Evolutionary conservation across 306 rosid species (phyloP), one percentile per base, ranked within the genome.

Genomic region (Castanea mollissima): DNA sequence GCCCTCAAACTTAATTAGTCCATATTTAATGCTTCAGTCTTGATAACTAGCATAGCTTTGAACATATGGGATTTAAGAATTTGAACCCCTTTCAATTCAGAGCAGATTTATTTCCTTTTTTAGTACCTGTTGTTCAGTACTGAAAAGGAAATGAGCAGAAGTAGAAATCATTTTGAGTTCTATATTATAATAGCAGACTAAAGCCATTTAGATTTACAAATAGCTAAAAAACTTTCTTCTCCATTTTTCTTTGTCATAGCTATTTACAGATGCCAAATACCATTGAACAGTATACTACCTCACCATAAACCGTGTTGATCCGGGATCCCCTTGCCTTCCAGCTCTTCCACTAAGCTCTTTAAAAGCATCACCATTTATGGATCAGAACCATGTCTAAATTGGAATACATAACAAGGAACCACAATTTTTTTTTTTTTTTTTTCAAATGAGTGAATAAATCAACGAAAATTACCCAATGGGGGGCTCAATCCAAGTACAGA

Each of bases 311-410:
- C 99, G 90, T 35, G 99, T 94, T 51, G 99, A 94, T 79, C 99
- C 99, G 60, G 99, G 99, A 82, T 94, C 99, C 75, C 97, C 99
- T 82, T 94, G 99, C 86, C 99, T 88, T 79, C 99, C 99, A 21
- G 99, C 97, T 87, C 99, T 88, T 78, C 99, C 99, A 70, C 99
- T 97, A 77, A 94, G 97, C 99, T 94, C 78, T 78, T 83, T 44
- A 81, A 82, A 85, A 75, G 68, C 6, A 86, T 31, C 60, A 69
- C 32, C 29, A 72, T 63, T 74, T 70, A 62, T 56, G 60, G 55
- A 71, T 67, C 59, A 82, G 38, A 74, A 55, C 69, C 79, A 83
- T 51, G 60, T 52, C 74, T 65, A 69, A 73, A 41, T 68, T 32
- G 65, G 46, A 79, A 75, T 25, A 52, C 70, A 80, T 46, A 21